Evolutionary conservation across 2,329 filamentous ascomycete species (phyloP).

Genomic region (Botrytis deweyae): DNA sequence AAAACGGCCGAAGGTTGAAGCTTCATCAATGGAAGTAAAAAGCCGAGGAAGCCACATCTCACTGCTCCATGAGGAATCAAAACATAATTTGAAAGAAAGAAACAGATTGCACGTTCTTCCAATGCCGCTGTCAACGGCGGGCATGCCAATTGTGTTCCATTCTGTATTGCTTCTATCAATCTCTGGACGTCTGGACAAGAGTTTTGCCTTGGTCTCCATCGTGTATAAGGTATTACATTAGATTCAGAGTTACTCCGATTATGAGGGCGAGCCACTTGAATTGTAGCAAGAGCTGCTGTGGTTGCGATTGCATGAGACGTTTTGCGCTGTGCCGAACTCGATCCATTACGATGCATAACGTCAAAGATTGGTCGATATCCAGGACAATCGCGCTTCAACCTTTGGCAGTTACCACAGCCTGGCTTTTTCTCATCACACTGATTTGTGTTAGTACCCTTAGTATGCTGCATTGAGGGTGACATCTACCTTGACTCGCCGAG

Average conservation of each 20-base stretch:
- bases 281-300: background rate
- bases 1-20: constrained; percentile 11
- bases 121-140: constrained; percentile 15
- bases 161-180: constrained; percentile 15
- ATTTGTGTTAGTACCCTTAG: background rate
- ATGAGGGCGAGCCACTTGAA: background rate
- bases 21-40: constrained; percentile 20
- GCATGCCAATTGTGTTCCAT: background rate
- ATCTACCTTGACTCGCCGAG: constrained; percentile 27
- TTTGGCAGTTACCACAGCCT: constrained; percentile 29
- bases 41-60: constrained; percentile 15
- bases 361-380: constrained; percentile 19
- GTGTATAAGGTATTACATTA: background rate
- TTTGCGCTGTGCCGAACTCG: constrained; percentile 3
- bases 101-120: constrained; percentile 20
- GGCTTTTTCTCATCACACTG: constrained; percentile 28
- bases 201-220: constrained; percentile 12
- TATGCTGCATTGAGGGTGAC: background rate
- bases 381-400: constrained; percentile 17
- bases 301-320: background rate
- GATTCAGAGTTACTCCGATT: background rate
- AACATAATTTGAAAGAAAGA: constrained; percentile 21
- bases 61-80: constrained; percentile 14
- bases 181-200: background rate
- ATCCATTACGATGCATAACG: constrained; percentile 13